Evolutionary conservation across 768 basidiomycete genomes (phyloP).

Genomic region (Pleurotus sapidus): DNA sequence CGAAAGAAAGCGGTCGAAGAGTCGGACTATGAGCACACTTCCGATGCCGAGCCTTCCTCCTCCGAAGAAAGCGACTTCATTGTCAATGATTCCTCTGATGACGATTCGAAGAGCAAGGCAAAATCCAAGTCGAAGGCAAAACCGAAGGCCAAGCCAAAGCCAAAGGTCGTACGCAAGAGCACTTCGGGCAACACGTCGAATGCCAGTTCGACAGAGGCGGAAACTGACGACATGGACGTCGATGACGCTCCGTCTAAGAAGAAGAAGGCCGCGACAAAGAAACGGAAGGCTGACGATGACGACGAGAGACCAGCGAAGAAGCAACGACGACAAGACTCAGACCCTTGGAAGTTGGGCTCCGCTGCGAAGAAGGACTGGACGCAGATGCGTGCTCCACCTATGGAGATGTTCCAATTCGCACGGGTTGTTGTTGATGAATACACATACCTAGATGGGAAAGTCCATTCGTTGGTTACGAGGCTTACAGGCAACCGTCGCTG

Average conservation of each 20-base stretch:
- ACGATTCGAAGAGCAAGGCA: slow-evolving; percentile 27
- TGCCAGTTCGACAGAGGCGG: slow-evolving; percentile 25
- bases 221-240: slow-evolving; percentile 46
- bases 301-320: slow-evolving; percentile 48
- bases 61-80: slow-evolving; percentile 24
- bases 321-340: slow-evolving; percentile 51
- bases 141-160: slow-evolving; percentile 17
- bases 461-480: slow-evolving; percentile 74
- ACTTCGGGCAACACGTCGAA: slow-evolving; percentile 17
- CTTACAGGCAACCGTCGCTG: slow-evolving; percentile 80
- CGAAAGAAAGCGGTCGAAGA: slow-evolving; percentile 23
- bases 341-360: slow-evolving; percentile 76
- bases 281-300: slow-evolving; percentile 31
- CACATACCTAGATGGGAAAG: slow-evolving; percentile 83
- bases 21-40: slow-evolving; percentile 41
- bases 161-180: slow-evolving; percentile 9
- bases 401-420: slow-evolving; percentile 92
- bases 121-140: slow-evolving; percentile 26
- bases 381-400: slow-evolving; percentile 75
- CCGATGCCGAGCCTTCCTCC: slow-evolving; percentile 29
- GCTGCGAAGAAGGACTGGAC: slow-evolving; percentile 73
- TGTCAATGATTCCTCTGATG: slow-evolving; percentile 28
- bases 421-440: slow-evolving; percentile 93
- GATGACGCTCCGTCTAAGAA: slow-evolving; percentile 39
- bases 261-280: slow-evolving; percentile 35